phyloP scores from a whole-genome alignment of 2,329 filamentous ascomycete genomes.

The Botrytis porri region DNA sequence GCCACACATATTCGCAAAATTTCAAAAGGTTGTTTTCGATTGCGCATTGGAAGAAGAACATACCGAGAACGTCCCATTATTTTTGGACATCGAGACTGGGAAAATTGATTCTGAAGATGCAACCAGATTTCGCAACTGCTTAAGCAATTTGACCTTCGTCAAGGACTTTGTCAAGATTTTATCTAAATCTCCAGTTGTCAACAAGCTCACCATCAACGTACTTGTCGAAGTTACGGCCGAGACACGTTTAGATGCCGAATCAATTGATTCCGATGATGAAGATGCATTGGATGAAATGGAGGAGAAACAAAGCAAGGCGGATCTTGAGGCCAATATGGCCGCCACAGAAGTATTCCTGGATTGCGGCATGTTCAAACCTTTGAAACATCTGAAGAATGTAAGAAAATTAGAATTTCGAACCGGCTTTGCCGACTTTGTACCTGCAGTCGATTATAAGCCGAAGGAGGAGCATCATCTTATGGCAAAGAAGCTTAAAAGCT shows the following conservation, averaged over 20 bases:
- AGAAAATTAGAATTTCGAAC: conserved; percentile 19
- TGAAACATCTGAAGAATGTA: conserved; percentile 23
- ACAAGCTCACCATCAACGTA: conserved; percentile 21
- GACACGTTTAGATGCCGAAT: conserved; percentile 17
- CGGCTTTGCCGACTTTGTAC: conserved; percentile 13
- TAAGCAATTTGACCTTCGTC: conserved; percentile 20
- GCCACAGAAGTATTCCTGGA: conserved; percentile 27
- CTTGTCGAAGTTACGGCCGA: conserved; percentile 23
- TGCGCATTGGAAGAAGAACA: conserved; percentile 8
- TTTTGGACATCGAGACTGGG: conserved; percentile 23
- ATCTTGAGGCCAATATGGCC: conserved; percentile 20
- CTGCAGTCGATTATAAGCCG: conserved; percentile 20
- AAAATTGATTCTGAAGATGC: conserved; percentile 9
- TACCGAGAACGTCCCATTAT: conserved; percentile 14
- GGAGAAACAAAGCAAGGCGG: conserved; percentile 7
- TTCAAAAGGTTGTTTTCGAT: conserved; percentile 25
- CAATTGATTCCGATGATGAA: conserved; percentile 16
- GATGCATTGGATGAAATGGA: conserved; percentile 19
- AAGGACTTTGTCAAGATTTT: conserved; percentile 26
- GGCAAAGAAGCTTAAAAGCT: conserved; percentile 20
- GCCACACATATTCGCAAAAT: conserved; percentile 28
- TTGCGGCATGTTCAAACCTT: conserved; percentile 19
- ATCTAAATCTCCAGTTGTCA: conserved; percentile 17
- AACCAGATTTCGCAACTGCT: conserved; percentile 1
- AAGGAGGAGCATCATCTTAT: conserved; percentile 19